Evolutionary conservation across 2,329 filamentous ascomycete genomes (phyloP), one percentile per base, ranked within the genome.

Genomic region (Huntiella omanensis): DNA sequence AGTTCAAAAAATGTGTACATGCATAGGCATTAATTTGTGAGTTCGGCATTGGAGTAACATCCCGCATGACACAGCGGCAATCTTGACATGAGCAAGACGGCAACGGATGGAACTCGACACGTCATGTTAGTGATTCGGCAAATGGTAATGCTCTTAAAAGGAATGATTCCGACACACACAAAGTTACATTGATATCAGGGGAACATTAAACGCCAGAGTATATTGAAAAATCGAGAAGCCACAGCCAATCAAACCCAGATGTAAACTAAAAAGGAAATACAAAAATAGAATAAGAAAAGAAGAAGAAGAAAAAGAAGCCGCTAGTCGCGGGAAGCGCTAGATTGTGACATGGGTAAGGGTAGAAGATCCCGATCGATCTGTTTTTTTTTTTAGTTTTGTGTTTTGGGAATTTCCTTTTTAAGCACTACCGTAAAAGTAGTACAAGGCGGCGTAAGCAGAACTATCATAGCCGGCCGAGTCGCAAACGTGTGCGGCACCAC

Each of bases 401-500:
- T 34, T 28, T 28, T 19, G 12, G 12, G 13, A 7, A 4, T 35
- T 32, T 6, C 19, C 40, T 28, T 46, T 39, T 15, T 28, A 39
- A 3, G 43, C 19, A 40, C 58, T 63, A 15, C 59, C 64, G 53
- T 65, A 76, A 55, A 75, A 66, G 71, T 71, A 76, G 60, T 77
- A 77, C 52, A 63, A 65, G n/a, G 72, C 62, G 1, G 70, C 54
- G 56, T 77, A 77, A 2, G 66, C 64, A 19, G 73, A 66, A 57
- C 70, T 75, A 54, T 49, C 47, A 13, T 46, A 33, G 1, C 47
- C 58, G 10, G 54, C 54, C 11, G 46, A 51, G 37, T 54, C 50
- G 15, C 54, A 57, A 41, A 46, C 48, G 33, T 53, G 57, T 16
- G 56, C 58, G 8, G 15, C 12, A 11, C 36, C 41, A 16, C 42